Conservation (phyloP, 306 rosid genomes). For the Casuarina glauca region DNA sequence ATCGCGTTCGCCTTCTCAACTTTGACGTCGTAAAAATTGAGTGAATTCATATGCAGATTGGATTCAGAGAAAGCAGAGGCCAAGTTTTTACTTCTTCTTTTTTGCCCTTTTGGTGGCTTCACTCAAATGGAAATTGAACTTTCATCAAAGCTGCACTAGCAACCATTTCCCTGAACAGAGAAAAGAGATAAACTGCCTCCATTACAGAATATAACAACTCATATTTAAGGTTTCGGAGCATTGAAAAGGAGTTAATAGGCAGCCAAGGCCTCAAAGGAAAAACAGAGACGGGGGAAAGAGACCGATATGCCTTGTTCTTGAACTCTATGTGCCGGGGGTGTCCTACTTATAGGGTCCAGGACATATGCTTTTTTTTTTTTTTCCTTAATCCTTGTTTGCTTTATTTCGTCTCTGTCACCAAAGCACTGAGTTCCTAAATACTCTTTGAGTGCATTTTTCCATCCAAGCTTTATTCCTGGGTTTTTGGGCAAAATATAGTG, state of each 20-base stretch:
- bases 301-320: slow-evolving; percentile 5
- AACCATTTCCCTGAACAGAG: slow-evolving; percentile 33
- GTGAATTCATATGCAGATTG: slow-evolving; percentile 49
- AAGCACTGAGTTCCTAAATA: not conserved
- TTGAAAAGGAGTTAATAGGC: slow-evolving; percentile 25
- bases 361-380: slow-evolving; percentile 10
- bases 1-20: slow-evolving; percentile 68
- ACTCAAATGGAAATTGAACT: slow-evolving; percentile 39
- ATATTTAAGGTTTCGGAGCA: slow-evolving; percentile 44
- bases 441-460: slow-evolving; percentile 17
- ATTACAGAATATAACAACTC: slow-evolving; percentile 19
- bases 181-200: slow-evolving; percentile 33
- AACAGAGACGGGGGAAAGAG: slow-evolving; percentile 1
- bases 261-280: slow-evolving; percentile 17
- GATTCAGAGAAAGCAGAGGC: not conserved
- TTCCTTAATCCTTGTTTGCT: slow-evolving; percentile 26
- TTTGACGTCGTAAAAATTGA: slow-evolving; percentile 56
- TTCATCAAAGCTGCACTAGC: slow-evolving; percentile 13
- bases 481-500: too few relatives aligned
- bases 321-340: not conserved
- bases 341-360: slow-evolving; percentile 33
- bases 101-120: slow-evolving; percentile 3
- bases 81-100: not conserved
- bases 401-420: slow-evolving; percentile 20
- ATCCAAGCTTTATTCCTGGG: not conserved